Evolutionary conservation across 257 asterid species (phyloP).

Genomic region (Anisodus tanguticus): DNA sequence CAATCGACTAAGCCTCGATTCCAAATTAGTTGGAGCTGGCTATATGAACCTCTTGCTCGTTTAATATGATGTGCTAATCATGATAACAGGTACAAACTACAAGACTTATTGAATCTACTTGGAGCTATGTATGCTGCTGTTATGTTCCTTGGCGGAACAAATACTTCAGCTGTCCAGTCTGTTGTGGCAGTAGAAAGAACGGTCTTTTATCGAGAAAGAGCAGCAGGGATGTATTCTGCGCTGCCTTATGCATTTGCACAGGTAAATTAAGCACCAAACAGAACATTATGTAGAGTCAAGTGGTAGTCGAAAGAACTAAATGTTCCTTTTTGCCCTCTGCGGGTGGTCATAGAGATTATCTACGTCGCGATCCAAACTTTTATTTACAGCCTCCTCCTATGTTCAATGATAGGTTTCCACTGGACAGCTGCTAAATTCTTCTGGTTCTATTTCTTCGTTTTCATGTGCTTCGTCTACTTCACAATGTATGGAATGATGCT

Average conservation of each 20-base stretch:
- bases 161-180: slow-evolving; percentile 41
- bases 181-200: slow-evolving; percentile 42
- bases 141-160: slow-evolving; percentile 43
- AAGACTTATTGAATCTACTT: slow-evolving; percentile 38
- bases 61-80: not conserved
- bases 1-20: not conserved
- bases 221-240: slow-evolving; percentile 21
- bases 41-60: too few relatives aligned
- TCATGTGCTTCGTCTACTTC: slow-evolving; percentile 80
- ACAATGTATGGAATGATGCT: slow-evolving; percentile 84
- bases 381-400: slow-evolving; percentile 69
- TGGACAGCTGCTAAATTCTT: slow-evolving; percentile 63
- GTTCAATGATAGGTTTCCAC: slow-evolving; percentile 81
- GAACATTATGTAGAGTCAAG: not conserved
- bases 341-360: slow-evolving; percentile 72
- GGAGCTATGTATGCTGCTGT: slow-evolving; percentile 44
- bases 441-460: slow-evolving; percentile 77
- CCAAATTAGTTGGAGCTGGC: too few relatives aligned
- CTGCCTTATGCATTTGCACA: slow-evolving; percentile 58
- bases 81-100: slow-evolving; percentile 33
- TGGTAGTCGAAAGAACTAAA: not conserved
- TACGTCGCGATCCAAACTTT: slow-evolving; percentile 64
- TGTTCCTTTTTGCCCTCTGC: slow-evolving; percentile 21
- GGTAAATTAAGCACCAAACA: slow-evolving; percentile 30
- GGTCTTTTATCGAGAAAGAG: slow-evolving; percentile 24